phyloP scores from a whole-genome alignment of 768 basidiomycete species.

The Erythrobasidium yunnanense region DNA sequence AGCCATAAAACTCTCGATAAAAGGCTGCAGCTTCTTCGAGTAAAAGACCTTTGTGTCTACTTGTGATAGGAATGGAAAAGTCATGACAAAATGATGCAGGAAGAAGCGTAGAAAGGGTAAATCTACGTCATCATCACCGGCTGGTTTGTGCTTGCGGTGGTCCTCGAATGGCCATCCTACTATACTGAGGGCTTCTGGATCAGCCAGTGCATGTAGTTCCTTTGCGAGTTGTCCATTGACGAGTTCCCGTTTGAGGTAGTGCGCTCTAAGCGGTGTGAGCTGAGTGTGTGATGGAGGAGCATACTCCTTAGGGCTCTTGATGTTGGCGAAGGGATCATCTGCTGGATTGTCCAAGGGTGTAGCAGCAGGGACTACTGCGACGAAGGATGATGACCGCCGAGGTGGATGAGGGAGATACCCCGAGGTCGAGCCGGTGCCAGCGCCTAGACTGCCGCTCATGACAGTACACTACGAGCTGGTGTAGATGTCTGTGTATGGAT shows the following conservation, averaged over 20 bases:
- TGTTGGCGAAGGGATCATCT: not conserved
- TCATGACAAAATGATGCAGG: conserved; percentile 82
- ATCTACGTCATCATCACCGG: conserved; percentile 50
- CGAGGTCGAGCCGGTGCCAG: not conserved
- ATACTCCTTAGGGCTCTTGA: conserved; percentile 16
- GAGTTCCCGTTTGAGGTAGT: conserved; percentile 95
- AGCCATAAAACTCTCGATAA: conserved; percentile 67
- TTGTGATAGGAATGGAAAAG: conserved; percentile 84
- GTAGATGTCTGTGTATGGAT: too few relatives aligned
- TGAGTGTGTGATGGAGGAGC: conserved; percentile 7
- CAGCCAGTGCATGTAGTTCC: conserved; percentile 61
- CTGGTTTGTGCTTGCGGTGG: conserved; percentile 4
- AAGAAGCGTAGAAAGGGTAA: conserved; percentile 79
- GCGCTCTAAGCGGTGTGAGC: conserved; percentile 79
- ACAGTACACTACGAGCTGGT: too few relatives aligned
- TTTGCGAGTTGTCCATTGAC: conserved; percentile 68
- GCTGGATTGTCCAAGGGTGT: not conserved
- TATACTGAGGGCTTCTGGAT: conserved; percentile 56
- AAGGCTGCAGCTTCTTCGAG: conserved; percentile 86
- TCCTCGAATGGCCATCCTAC: conserved; percentile 71
- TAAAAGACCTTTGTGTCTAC: conserved; percentile 79
- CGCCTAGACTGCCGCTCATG: too few relatives aligned
- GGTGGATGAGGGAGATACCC: not conserved
- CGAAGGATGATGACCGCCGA: not conserved
- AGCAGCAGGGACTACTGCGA: not conserved